Conservation (phyloP, 2,329 filamentous ascomycete species). For the Domatiomyces catenatus region DNA sequence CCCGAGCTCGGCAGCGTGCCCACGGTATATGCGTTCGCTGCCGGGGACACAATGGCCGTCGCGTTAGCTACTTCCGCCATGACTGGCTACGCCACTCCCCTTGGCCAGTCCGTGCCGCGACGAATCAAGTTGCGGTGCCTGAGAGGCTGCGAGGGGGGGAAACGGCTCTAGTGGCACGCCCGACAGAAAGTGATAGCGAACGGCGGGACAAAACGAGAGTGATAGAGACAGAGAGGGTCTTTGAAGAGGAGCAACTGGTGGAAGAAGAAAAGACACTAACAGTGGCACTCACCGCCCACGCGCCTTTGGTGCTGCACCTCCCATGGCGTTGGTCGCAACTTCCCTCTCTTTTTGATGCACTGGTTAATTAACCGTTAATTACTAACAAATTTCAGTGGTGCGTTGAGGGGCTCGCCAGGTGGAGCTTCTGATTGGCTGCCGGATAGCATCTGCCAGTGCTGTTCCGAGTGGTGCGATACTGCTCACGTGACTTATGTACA, state of each 20-base stretch:
- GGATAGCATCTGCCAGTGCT: too few species aligned
- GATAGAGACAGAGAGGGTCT: background rate
- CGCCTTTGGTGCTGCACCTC: background rate
- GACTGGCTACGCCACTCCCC: conserved; percentile 1
- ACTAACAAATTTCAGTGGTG: background rate
- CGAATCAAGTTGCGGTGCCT: conserved; percentile 10
- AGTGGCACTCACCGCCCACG: background rate
- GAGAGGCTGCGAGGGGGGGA: conserved; percentile 1
- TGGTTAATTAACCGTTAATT: background rate
- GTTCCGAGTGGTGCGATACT: background rate
- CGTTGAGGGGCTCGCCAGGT: background rate
- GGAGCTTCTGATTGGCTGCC: background rate
- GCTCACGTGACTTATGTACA: too few species aligned
- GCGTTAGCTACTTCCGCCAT: conserved; percentile 39
- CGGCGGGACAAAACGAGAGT: background rate
- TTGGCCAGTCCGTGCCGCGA: conserved; percentile 3
- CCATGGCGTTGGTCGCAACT: background rate
- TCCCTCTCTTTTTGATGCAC: background rate
- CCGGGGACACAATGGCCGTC: conserved; percentile 51
- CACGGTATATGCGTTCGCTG: conserved; percentile 41
- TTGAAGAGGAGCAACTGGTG: background rate
- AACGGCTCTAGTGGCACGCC: background rate
- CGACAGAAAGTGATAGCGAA: background rate
- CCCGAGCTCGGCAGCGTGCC: conserved; percentile 1
- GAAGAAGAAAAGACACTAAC: background rate